A percentile compares a stretch with the other conserved stretches of the same genome.
These are phyloP conservation scores for Colletotrichum magnum DNA, from an alignment of 2,329 filamentous ascomycete genomes.

Conservation along the genomic window DNA sequence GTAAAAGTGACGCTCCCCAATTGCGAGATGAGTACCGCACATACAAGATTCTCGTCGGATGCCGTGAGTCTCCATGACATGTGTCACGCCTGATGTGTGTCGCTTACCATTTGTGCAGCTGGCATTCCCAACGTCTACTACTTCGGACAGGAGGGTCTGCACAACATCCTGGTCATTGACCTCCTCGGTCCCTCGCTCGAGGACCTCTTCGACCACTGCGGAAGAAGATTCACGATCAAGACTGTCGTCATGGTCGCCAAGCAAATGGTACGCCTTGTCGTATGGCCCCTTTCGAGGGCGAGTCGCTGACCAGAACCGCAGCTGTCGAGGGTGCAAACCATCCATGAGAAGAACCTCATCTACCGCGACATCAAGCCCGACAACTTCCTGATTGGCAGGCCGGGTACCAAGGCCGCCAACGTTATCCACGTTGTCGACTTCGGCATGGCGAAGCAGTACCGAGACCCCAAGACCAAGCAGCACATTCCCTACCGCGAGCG, in stretches of 20 bases:
- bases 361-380: conserved; percentile 99
- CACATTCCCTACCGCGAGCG: conserved; percentile 98
- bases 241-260: conserved; percentile 99
- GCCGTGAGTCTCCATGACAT: conserved; percentile 78
- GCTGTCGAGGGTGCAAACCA: conserved; percentile 91
- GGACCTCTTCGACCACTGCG: conserved; percentile 98
- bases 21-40: conserved; percentile 98
- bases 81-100: neutral
- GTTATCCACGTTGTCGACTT: conserved; percentile 99
- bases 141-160: conserved; percentile 97
- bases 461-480: conserved; percentile 98
- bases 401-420: conserved; percentile 93
- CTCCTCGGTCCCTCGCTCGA: conserved; percentile 94
- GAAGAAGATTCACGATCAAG: conserved; percentile 94
- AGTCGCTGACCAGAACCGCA: conserved; percentile 49
- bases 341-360: conserved; percentile 99
- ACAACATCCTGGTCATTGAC: conserved; percentile 99
- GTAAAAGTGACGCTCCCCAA: conserved; percentile 98
- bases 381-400: conserved; percentile 97
- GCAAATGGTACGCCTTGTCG: conserved; percentile 80
- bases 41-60: conserved; percentile 99
- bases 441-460: conserved; percentile 99
- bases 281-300: too few relatives aligned
- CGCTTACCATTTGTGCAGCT: conserved; percentile 67
- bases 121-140: conserved; percentile 99